phyloP scores from a whole-genome alignment of 2,329 filamentous ascomycete species.

The Cytospora schulzeri region DNA sequence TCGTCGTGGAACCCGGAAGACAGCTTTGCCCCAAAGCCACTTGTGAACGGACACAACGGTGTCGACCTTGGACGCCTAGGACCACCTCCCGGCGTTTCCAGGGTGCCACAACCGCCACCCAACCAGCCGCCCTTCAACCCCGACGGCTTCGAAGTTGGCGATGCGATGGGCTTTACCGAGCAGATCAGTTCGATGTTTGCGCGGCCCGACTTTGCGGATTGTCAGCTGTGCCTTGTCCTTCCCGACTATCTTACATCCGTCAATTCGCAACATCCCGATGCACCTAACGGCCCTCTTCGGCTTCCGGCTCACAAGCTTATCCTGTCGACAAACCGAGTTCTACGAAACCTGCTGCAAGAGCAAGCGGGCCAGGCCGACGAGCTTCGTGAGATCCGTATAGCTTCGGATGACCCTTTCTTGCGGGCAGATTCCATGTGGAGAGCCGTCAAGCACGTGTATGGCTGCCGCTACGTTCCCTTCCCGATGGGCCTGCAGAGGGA shows the following conservation, averaged over 20 bases:
- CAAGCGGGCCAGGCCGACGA: constrained; percentile 34
- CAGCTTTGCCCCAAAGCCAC: constrained; percentile 5
- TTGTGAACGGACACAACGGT: constrained; percentile 23
- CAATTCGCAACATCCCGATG: constrained; percentile 25
- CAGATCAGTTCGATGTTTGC: constrained; percentile 36
- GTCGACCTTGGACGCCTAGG: constrained; percentile 20
- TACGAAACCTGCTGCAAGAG: constrained; percentile 36
- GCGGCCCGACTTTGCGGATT: constrained; percentile 45
- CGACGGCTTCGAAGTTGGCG: constrained; percentile 20
- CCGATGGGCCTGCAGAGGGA: constrained; percentile 20
- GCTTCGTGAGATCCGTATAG: constrained; percentile 44
- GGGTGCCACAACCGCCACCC: constrained; percentile 34
- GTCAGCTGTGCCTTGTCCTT: constrained; percentile 44
- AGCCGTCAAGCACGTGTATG: constrained; percentile 60
- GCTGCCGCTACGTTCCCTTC: constrained; percentile 42
- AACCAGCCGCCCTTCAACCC: constrained; percentile 19
- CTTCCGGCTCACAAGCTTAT: constrained; percentile 59
- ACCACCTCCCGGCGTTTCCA: constrained; percentile 33
- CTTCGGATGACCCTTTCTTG: constrained; percentile 55
- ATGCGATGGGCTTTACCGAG: constrained; percentile 23
- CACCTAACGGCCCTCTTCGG: constrained; percentile 39
- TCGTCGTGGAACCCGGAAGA: constrained; percentile 51
- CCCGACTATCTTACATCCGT: constrained; percentile 35
- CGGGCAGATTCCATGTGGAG: constrained; percentile 59
- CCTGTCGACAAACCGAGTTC: constrained; percentile 53